phyloP scores from a whole-genome alignment of 2,329 filamentous ascomycete genomes.

The Seiridium cupressi region DNA sequence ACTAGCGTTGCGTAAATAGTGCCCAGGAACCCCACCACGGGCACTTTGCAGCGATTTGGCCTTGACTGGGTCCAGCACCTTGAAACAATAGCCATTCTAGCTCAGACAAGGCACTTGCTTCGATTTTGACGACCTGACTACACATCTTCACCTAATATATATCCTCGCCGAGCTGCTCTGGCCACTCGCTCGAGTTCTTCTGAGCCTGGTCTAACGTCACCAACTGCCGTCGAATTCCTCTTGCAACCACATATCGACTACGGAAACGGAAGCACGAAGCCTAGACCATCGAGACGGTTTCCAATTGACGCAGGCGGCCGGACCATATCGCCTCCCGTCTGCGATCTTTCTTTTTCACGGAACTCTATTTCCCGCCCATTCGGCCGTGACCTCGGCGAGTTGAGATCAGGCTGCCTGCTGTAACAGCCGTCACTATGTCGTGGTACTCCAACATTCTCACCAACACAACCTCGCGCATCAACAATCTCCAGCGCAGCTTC shows the following conservation, averaged over 20 bases:
- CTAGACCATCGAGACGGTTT: background rate
- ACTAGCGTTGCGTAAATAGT: no score
- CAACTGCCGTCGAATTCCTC: no score
- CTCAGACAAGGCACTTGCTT: conserved; percentile 1
- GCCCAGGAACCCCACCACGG: no score
- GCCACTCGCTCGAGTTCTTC: no score
- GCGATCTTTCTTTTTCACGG: background rate
- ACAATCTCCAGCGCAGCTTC: conserved; percentile 67
- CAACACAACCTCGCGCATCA: conserved; percentile 64
- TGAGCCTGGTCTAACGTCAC: no score
- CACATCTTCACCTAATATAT: background rate
- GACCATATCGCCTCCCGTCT: background rate
- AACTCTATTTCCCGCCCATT: background rate
- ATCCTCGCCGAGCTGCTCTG: background rate
- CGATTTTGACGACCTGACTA: background rate
- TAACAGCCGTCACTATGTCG: conserved; percentile 51
- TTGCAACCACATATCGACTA: no score
- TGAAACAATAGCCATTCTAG: conserved; percentile 5
- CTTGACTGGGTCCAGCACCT: background rate
- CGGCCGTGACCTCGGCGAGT: background rate
- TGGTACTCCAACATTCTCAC: conserved; percentile 77
- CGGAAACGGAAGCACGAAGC: no score
- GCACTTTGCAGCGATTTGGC: no score
- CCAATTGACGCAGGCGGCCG: background rate
- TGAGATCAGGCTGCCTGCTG: conserved; percentile 14